Percentiles rank a stretch among this genome's conserved stretches.
Conservation (phyloP, 306 rosid genomes). For the Malus domestica region ASM211411v1 NC_041790.1:10665501-10666000, state of each 20-base stretch:
- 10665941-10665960: neutral
- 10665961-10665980: neutral
- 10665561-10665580: neutral
- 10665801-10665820: neutral
- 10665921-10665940: neutral
- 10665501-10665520: conserved; percentile 31
- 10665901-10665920: neutral
- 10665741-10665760: conserved; percentile 65
- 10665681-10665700: neutral
- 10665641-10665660: neutral
- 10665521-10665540: conserved; percentile 27
- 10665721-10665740: conserved; percentile 57
- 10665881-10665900: conserved; percentile 6
- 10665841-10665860: neutral
- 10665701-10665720: conserved; percentile 22
- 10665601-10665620: conserved; percentile 27
- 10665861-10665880: neutral
- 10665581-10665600: neutral
- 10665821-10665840: neutral
- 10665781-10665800: conserved; percentile 54
- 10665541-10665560: conserved; percentile 32
- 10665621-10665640: conserved; percentile 5
- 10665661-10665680: neutral
- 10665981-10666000: neutral
- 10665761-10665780: conserved; percentile 21